phyloP scores from a whole-genome alignment of 352 stramenopile genomes.

The Globisporangium middletonii region DNA sequence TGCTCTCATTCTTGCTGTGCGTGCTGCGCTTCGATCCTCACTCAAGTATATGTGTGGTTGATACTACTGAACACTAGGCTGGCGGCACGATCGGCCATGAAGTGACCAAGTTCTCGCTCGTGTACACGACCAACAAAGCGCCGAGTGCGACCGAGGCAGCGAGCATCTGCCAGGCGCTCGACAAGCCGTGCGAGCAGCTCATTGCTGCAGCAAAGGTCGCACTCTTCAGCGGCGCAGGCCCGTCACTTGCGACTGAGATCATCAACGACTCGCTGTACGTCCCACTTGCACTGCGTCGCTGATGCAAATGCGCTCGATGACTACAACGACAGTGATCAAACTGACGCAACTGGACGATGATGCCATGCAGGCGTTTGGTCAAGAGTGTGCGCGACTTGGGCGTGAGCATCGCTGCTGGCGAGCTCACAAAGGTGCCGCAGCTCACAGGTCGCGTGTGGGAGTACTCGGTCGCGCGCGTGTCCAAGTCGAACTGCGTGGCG shows the following conservation, averaged over 20 bases:
- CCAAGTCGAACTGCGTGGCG: conserved; percentile 84
- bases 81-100: conserved; percentile 62
- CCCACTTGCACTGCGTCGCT: not conserved
- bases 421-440: conserved; percentile 55
- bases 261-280: conserved; percentile 60
- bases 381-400: conserved; percentile 65
- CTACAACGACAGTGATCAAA: not conserved
- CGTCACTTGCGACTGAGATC: conserved; percentile 72
- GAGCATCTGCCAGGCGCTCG: conserved; percentile 75
- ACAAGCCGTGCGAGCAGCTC: conserved; percentile 76
- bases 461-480: conserved; percentile 51
- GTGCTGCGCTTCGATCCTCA: not conserved
- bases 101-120: conserved; percentile 86
- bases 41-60: not conserved
- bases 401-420: conserved; percentile 32
- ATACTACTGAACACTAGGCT: conserved; percentile 26
- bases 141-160: conserved; percentile 55
- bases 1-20: not conserved
- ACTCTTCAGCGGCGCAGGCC: conserved; percentile 70
- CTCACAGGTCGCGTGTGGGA: conserved; percentile 83
- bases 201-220: conserved; percentile 68
- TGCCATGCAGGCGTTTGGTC: conserved; percentile 49
- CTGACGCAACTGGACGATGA: not conserved
- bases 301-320: not conserved
- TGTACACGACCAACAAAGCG: conserved; percentile 60